Conservation (phyloP, 345 rosid genomes). For the Raphanus sativus region DNA sequence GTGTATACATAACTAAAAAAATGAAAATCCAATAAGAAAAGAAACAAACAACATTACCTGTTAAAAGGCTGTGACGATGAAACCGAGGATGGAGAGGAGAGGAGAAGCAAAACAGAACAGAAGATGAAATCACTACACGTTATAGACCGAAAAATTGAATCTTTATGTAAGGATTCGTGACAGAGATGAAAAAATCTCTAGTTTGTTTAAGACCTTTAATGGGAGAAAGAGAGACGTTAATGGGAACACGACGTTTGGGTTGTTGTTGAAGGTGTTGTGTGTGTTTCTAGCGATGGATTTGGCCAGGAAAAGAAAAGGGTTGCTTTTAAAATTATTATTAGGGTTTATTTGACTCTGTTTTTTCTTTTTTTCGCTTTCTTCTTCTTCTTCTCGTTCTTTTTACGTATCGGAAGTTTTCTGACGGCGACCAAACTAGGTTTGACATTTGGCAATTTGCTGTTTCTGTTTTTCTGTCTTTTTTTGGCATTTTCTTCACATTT, state of each 20-base stretch:
- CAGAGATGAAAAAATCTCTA: too few relatives aligned
- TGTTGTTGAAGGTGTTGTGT: slow-evolving; percentile 24
- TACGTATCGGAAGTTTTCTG: not conserved
- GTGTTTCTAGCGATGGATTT: not conserved
- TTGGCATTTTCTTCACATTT: slow-evolving; percentile 2
- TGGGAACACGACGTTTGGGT: slow-evolving; percentile 20
- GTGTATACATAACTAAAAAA: not conserved
- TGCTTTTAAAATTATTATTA: not conserved
- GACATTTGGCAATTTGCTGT: slow-evolving; percentile 26
- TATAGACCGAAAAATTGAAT: too few relatives aligned
- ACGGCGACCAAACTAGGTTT: slow-evolving; percentile 27
- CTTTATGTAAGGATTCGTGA: too few relatives aligned
- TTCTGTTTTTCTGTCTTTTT: not conserved
- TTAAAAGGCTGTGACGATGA: slow-evolving; percentile 20
- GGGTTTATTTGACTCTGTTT: slow-evolving; percentile 19
- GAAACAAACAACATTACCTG: slow-evolving; percentile 13
- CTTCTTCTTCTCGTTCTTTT: not conserved
- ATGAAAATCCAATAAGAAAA: not conserved
- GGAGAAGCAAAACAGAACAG: not conserved
- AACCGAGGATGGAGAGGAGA: slow-evolving; percentile 22
- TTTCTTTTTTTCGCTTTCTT: not conserved
- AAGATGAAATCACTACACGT: not conserved
- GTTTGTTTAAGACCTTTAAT: too few relatives aligned
- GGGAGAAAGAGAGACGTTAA: not conserved
- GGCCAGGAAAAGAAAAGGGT: not conserved